These are phyloP conservation scores for Chaetomiaceae sp. DNA, from an alignment of 2,329 filamentous ascomycete genomes.

Conservation along the genomic window DNA sequence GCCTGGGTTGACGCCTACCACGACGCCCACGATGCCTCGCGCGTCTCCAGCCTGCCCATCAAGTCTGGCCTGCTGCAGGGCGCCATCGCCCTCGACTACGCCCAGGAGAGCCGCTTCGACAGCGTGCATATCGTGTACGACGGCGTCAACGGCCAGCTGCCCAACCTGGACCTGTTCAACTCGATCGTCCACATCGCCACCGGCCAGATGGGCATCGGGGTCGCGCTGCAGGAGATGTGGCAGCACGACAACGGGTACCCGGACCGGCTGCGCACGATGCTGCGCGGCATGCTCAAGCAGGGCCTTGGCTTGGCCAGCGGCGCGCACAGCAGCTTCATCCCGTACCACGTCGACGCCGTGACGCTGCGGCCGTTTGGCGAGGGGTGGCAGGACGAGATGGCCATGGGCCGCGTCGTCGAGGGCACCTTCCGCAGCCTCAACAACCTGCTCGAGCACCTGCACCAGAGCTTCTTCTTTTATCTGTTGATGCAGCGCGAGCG, in stretches of 20 bases:
- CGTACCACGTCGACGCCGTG: slow-evolving; percentile 94
- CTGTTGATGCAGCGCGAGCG: slow-evolving; percentile 84
- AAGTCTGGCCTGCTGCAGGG: slow-evolving; percentile 93
- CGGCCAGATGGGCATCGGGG: slow-evolving; percentile 86
- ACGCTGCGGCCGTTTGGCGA: slow-evolving; percentile 86
- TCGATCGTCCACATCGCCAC: slow-evolving; percentile 82
- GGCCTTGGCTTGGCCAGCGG: slow-evolving; percentile 84
- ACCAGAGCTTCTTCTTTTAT: slow-evolving; percentile 99
- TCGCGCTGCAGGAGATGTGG: slow-evolving; percentile 82
- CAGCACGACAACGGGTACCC: slow-evolving; percentile 72
- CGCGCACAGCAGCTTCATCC: slow-evolving; percentile 92
- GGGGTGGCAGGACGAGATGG: slow-evolving; percentile 98
- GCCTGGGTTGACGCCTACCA: slow-evolving; percentile 99
- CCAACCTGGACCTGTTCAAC: slow-evolving; percentile 94
- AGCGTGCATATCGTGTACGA: slow-evolving; percentile 91
- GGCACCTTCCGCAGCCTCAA: slow-evolving; percentile 90
- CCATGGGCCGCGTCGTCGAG: slow-evolving; percentile 82
- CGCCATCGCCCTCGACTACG: slow-evolving; percentile 89
- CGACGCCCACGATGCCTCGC: slow-evolving; percentile 70
- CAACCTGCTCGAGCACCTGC: slow-evolving; percentile 91
- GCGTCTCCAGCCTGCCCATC: slow-evolving; percentile 71
- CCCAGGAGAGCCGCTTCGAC: slow-evolving; percentile 78
- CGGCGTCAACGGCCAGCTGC: slow-evolving; percentile 89
- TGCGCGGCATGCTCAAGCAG: slow-evolving; percentile 89
- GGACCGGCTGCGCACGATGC: slow-evolving; percentile 80